Percentiles rank a stretch among this genome's conserved stretches.
Conservation (phyloP, 2,329 filamentous ascomycete species). For the Ophiostoma ips region DNA sequence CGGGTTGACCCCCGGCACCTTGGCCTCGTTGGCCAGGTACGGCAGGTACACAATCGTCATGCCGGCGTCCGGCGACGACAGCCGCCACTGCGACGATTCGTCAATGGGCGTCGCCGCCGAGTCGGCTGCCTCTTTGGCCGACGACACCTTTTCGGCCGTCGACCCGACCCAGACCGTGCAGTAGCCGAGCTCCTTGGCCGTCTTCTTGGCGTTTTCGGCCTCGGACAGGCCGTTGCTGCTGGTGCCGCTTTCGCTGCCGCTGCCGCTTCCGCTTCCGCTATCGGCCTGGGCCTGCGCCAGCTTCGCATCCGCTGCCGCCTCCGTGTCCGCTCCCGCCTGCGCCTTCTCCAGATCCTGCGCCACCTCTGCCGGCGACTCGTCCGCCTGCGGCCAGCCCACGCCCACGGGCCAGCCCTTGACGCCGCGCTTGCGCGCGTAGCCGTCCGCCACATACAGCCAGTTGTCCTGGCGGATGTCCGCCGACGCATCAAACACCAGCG, state of each 20-base stretch:
- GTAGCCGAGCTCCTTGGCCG: constrained; percentile 52
- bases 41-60: constrained; percentile 86
- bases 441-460: constrained; percentile 88
- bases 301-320: constrained; percentile 42
- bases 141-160: constrained; percentile 54
- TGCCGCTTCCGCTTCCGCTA: constrained; percentile 28
- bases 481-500: constrained; percentile 88
- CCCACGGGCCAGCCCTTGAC: constrained; percentile 92
- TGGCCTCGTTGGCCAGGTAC: constrained; percentile 61
- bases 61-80: constrained; percentile 66
- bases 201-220: constrained; percentile 2
- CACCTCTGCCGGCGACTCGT: constrained; percentile 44
- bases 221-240: constrained; percentile 26
- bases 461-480: constrained; percentile 90
- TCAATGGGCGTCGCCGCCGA: constrained; percentile 28
- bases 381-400: constrained; percentile 72
- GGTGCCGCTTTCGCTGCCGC: constrained; percentile 10
- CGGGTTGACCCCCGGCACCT: constrained; percentile 70
- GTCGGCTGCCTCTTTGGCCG: constrained; percentile 17
- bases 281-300: constrained; percentile 50
- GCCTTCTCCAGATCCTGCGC: constrained; percentile 54
- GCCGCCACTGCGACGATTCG: constrained; percentile 51
- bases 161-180: constrained; percentile 94
- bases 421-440: constrained; percentile 78
- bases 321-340: constrained; percentile 30